Conservation (phyloP, 139 green algal species). For the Marvania coccoides region DNA sequence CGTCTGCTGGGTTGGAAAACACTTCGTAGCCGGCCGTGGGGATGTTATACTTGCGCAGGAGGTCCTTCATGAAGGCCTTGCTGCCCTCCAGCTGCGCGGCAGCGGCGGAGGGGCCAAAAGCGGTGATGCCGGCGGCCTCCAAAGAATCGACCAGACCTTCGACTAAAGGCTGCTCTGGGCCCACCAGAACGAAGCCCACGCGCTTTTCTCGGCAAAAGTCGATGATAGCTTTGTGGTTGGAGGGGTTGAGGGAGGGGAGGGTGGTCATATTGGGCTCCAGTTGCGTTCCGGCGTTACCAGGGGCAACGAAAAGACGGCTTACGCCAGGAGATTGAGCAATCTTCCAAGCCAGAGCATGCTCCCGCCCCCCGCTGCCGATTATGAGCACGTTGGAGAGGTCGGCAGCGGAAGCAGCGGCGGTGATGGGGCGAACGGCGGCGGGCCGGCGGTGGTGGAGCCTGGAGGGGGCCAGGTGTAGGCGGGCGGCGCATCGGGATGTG, state of each 20-base stretch:
- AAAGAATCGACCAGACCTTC: conserved; percentile 85
- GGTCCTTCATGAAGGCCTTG: conserved; percentile 95
- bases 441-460: too few relatives aligned
- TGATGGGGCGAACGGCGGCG: not conserved
- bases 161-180: conserved; percentile 89
- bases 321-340: conserved; percentile 59
- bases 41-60: conserved; percentile 89
- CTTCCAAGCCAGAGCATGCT: conserved; percentile 87
- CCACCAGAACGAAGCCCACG: conserved; percentile 77
- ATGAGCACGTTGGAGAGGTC: conserved; percentile 84
- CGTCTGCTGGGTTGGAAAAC: conserved; percentile 64
- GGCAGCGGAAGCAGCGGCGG: not conserved
- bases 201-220: conserved; percentile 68
- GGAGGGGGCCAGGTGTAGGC: too few relatives aligned
- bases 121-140: conserved; percentile 51
- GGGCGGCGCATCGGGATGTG: too few relatives aligned
- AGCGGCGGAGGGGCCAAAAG: conserved; percentile 76
- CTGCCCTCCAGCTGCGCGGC: conserved; percentile 90
- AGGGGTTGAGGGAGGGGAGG: conserved; percentile 35
- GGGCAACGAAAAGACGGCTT: conserved; percentile 60
- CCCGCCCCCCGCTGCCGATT: conserved; percentile 75
- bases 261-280: conserved; percentile 49
- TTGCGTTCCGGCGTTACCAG: conserved; percentile 79
- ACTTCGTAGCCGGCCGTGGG: conserved; percentile 79
- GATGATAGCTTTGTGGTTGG: conserved; percentile 50